Evolutionary conservation across 257 asterid species (phyloP), one percentile per base, ranked within the genome.

Genomic region (Solanum habrochaites): DNA sequence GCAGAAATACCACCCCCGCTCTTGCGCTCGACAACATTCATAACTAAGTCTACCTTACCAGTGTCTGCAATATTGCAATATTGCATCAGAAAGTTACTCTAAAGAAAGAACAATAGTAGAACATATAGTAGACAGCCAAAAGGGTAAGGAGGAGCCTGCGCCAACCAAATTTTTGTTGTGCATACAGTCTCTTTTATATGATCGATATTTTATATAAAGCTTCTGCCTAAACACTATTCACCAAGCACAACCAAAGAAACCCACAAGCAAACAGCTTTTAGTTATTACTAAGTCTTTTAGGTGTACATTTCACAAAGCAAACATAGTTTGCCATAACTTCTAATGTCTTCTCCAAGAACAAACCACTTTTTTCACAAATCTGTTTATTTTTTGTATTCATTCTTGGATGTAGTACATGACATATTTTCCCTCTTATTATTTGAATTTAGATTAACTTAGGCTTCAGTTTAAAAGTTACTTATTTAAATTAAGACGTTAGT

Each of bases 1-100:
- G 98, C 99, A 88, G 98, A 95, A 77, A 97, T 89, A 49, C 99
- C 99, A 86, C 92, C 96, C 75, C 95, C 95, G 21, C 96, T 94
- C 92, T 97, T 95, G 85, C 98, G 99, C 94, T 97, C 98, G 78
- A 97, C 99, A 89, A 96, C 91, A 86, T 97, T 97, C 93, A 97
- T 92, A 45, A 98, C 93, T 91, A 97, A 90, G 90, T 97, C 99
- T 88, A 97, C 98, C 92, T 97, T 97, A 88, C 94, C 94, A 83
- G 93, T 89, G 72, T 95, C 99, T 97, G 90, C 87, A 90, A 85
- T 87, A 89, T 85, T 78, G 86, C 85, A 89, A 85, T 87, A 89
- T 85, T 78, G 85, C 86, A 84, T 85, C 85, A 85, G 40, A 37
- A 85, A 47, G 72, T 85, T 35, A 85, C 29, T 29, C 83, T 71